These are phyloP conservation scores for Sporodiniella umbellata DNA, from an alignment of 371 early-diverging fungal species.

Conservation along the genomic window DNA sequence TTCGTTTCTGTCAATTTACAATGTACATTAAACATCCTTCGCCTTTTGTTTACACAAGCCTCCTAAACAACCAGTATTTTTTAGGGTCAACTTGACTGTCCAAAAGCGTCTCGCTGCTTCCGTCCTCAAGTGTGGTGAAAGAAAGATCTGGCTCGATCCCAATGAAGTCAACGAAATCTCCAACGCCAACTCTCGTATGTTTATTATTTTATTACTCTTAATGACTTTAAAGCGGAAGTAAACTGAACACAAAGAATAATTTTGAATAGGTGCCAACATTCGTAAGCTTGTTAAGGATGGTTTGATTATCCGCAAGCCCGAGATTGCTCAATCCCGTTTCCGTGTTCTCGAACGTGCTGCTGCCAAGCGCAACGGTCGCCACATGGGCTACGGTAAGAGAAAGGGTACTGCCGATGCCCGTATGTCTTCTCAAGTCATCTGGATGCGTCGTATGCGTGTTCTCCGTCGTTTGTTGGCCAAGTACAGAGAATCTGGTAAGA, in stretches of 20 bases:
- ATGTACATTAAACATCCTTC: too few species aligned
- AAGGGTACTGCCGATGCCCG: slow-evolving; percentile 99
- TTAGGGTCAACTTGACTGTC: slow-evolving; percentile 75
- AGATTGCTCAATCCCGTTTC: slow-evolving; percentile 92
- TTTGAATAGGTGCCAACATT: slow-evolving; percentile 81
- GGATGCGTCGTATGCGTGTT: slow-evolving; percentile 89
- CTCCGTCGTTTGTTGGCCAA: slow-evolving; percentile 96
- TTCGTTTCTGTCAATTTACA: neutral
- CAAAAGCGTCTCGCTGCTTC: slow-evolving; percentile 97
- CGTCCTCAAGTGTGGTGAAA: slow-evolving; percentile 97
- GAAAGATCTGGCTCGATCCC: slow-evolving; percentile 99
- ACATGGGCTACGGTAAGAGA: slow-evolving; percentile 98
- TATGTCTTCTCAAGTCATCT: slow-evolving; percentile 82
- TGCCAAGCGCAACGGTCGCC: slow-evolving; percentile 99
- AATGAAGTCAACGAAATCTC: slow-evolving; percentile 93
- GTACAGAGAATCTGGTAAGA: slow-evolving; percentile 97
- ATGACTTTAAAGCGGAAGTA: neutral
- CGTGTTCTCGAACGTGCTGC: slow-evolving; percentile 90
- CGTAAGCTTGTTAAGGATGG: slow-evolving; percentile 55
- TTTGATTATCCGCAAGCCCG: slow-evolving; percentile 11
- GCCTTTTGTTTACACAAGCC: too few species aligned
- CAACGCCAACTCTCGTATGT: slow-evolving; percentile 96
- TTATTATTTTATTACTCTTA: neutral
- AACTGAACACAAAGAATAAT: slow-evolving; percentile 13
- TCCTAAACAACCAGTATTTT: neutral